phyloP scores from a whole-genome alignment of 768 basidiomycete species.

The Kwoniella bestiolae region DNA sequence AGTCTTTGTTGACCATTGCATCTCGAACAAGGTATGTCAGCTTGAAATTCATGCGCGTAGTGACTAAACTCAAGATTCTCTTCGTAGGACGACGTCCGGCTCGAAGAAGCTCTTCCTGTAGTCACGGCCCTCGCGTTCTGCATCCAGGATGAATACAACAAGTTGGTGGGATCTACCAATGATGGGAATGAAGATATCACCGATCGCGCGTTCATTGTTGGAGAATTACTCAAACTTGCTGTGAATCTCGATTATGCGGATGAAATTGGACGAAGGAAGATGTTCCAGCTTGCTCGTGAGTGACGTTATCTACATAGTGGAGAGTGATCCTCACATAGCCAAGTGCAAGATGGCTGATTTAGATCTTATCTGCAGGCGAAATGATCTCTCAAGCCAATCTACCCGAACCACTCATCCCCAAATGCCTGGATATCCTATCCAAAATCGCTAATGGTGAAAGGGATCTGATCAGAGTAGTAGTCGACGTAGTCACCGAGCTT shows the following conservation, averaged over 20 bases:
- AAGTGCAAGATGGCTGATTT: not conserved
- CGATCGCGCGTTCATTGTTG: slow-evolving; percentile 69
- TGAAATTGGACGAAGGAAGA: slow-evolving; percentile 85
- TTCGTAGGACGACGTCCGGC: slow-evolving; percentile 62
- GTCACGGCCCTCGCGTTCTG: slow-evolving; percentile 79
- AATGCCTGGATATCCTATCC: slow-evolving; percentile 81
- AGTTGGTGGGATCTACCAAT: slow-evolving; percentile 58
- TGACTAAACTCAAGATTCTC: no score
- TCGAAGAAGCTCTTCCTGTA: slow-evolving; percentile 77
- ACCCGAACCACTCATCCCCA: slow-evolving; percentile 70
- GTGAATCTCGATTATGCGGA: slow-evolving; percentile 86
- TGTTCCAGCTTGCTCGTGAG: slow-evolving; percentile 82
- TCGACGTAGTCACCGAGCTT: slow-evolving; percentile 83
- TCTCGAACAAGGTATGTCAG: slow-evolving; percentile 58
- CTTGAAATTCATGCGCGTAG: no score
- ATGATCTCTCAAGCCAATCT: slow-evolving; percentile 77
- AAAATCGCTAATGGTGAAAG: slow-evolving; percentile 73
- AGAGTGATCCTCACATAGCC: not conserved
- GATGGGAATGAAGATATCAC: slow-evolving; percentile 55
- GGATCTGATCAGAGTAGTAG: slow-evolving; percentile 83
- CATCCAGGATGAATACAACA: slow-evolving; percentile 74
- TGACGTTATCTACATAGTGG: no score
- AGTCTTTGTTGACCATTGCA: slow-evolving; percentile 80
- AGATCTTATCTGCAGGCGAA: slow-evolving; percentile 62
- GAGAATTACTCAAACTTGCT: slow-evolving; percentile 78